A percentile compares a stretch with the other conserved stretches of the same genome.
Evolutionary conservation across 805 yeast species (phyloP).

Genomic region (Scheffersomyces coipomensis): DNA sequence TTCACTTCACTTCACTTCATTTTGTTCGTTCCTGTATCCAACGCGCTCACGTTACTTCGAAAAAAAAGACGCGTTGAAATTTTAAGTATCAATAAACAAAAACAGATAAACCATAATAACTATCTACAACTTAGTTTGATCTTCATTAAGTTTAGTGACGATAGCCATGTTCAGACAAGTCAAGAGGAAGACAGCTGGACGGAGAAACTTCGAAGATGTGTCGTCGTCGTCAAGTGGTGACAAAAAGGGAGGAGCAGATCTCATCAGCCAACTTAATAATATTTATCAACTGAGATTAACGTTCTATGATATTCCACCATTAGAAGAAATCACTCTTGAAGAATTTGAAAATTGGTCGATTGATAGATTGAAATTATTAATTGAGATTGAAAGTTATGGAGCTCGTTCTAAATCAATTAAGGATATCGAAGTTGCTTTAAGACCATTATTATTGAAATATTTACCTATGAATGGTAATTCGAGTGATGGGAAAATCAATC

Average conservation of each 20-base stretch:
- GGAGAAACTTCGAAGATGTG: conserved; percentile 63
- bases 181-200: conserved; percentile 72
- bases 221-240: too few relatives aligned
- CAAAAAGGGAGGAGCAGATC: too few relatives aligned
- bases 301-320: conserved; percentile 76
- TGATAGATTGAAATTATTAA: conserved; percentile 77
- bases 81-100: too few relatives aligned
- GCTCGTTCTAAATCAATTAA: conserved; percentile 61
- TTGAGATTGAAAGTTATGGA: conserved; percentile 77
- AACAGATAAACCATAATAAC: too few relatives aligned
- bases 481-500: conserved; percentile 4
- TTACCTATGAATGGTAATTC: conserved; percentile 47
- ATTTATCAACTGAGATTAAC: conserved; percentile 62
- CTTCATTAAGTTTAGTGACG: too few relatives aligned
- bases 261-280: too few relatives aligned
- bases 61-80: too few relatives aligned
- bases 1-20: too few relatives aligned
- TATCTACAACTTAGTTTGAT: too few relatives aligned
- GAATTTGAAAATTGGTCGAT: conserved; percentile 96
- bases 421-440: conserved; percentile 65
- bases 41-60: too few relatives aligned
- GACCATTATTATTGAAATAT: conserved; percentile 60
- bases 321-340: conserved; percentile 83
- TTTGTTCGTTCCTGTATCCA: too few relatives aligned
- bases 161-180: conserved; percentile 69